Base-by-base conservation (phyloP, 495 filamentous ascomycete genomes). In the Xylaria castorea region DNA sequence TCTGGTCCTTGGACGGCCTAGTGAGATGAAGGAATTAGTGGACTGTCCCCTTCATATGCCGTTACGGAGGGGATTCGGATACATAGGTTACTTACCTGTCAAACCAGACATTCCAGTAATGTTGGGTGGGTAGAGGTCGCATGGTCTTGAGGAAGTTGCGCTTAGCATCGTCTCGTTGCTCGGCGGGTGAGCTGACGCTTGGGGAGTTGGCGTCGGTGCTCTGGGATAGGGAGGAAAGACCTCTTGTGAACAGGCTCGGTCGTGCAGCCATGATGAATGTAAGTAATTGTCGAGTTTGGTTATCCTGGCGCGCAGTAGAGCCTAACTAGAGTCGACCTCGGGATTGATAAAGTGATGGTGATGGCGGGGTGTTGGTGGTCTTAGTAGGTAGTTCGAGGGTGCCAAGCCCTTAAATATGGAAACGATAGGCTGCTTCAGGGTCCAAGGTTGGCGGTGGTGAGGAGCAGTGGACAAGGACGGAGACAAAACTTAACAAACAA, bases 101-200 rank as follows among this genome's bases (percentile, higher is more conserved):
- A 76, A 89, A 88, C 78, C 85, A 89, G 58, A 89, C 86, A 76
- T 87, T 85, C 87, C 87, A 88, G 80, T 88, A 88, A 79, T 89
- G 87, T 79, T 89, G 87, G 8, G 87, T 89, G 32, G 87, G 87
- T 73, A 89, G 79, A 51, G 87, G 83, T 50, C 87, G 84, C 87
- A 89, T 89, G 3, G 87, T 80, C 79, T 88, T 88, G 75, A 88
- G 80, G 75, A 89, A 83, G 78, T 88, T 88, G 79, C 85, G 86
- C 82, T 88, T 88, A 44, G 86, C 86, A 81, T 89, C 86, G 79
- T 87, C 87, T 68, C 87, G 83, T 74, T 88, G 86, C 75, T 88
- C 86, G 62, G 87, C 85, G 34, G 87, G 85, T 44, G 86, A 86
- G 73, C 81, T 82, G 73, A 86, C 84, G 75, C 79, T 83, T 38